Conservation (phyloP, 345 rosid species). For the Mangifera indica region DNA sequence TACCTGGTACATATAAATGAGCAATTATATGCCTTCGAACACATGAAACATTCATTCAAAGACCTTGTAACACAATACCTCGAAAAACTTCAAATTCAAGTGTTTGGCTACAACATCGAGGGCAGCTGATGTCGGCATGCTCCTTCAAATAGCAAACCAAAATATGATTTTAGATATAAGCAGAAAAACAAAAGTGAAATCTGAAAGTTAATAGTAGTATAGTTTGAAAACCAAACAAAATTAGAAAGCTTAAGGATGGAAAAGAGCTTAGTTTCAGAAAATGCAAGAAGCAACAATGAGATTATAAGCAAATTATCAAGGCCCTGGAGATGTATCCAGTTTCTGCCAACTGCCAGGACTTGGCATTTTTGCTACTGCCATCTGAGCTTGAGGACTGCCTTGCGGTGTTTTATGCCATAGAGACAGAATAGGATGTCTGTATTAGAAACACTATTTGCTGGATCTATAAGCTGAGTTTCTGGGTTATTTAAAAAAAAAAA, state of each 20-base stretch:
- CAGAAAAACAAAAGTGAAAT: not conserved
- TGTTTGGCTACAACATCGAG: constrained; percentile 92
- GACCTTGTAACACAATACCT: constrained; percentile 47
- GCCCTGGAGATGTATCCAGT: too few relatives aligned
- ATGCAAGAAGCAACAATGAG: too few relatives aligned
- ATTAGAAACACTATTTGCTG: too few relatives aligned
- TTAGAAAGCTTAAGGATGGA: not conserved
- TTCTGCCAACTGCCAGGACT: too few relatives aligned
- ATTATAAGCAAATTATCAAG: too few relatives aligned
- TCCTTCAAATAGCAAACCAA: constrained; percentile 54
- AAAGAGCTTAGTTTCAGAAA: not conserved
- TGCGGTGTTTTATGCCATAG: too few relatives aligned
- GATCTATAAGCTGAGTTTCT: too few relatives aligned
- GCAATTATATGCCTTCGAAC: constrained; percentile 6
- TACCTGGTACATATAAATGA: constrained; percentile 51
- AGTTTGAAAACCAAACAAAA: not conserved
- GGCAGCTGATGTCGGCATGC: constrained; percentile 99
- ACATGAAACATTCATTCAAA: constrained; percentile 8
- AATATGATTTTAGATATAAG: constrained; percentile 3
- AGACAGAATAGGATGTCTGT: too few relatives aligned
- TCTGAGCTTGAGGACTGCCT: too few relatives aligned
- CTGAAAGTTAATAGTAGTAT: too few relatives aligned
- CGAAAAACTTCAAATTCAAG: constrained; percentile 87
- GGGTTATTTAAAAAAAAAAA: too few relatives aligned
- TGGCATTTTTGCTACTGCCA: too few relatives aligned